Conservation (phyloP, 805 yeast species). For the Teunomyces stri region DNA sequence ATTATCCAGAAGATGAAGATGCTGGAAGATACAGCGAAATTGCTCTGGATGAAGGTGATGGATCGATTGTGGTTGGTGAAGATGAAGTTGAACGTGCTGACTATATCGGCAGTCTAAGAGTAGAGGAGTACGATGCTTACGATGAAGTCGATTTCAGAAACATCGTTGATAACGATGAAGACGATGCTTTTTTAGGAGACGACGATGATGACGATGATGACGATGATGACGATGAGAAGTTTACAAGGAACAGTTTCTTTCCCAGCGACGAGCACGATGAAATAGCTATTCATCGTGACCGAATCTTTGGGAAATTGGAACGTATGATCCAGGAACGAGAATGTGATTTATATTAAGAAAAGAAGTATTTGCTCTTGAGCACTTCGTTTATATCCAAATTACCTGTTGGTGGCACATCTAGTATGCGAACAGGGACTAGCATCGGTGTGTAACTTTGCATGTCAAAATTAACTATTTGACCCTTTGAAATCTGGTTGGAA, state of each 20-base stretch:
- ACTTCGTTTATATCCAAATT: constrained; percentile 31
- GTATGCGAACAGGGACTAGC: constrained; percentile 28
- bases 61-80: constrained; percentile 19
- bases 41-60: constrained; percentile 16
- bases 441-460: constrained; percentile 13
- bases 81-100: constrained; percentile 12
- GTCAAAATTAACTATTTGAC: not conserved
- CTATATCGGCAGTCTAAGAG: constrained; percentile 1
- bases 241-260: constrained; percentile 53
- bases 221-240: constrained; percentile 10
- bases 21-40: constrained; percentile 32
- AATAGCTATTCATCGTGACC: constrained; percentile 61
- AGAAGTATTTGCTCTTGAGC: constrained; percentile 33
- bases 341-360: constrained; percentile 22
- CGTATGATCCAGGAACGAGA: constrained; percentile 47
- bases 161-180: constrained; percentile 32
- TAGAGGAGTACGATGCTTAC: constrained; percentile 1
- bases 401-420: constrained; percentile 31
- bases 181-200: constrained; percentile 28
- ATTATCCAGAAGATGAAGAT: constrained; percentile 93
- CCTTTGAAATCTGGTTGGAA: not conserved
- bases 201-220: constrained; percentile 19
- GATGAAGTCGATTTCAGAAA: constrained; percentile 15
- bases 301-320: constrained; percentile 56
- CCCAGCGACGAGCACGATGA: constrained; percentile 56